Evolutionary conservation across 2,329 filamentous ascomycete genomes (phyloP), one percentile per base, ranked within the genome.

Genomic region (Chalaropsis ovoidea): DNA sequence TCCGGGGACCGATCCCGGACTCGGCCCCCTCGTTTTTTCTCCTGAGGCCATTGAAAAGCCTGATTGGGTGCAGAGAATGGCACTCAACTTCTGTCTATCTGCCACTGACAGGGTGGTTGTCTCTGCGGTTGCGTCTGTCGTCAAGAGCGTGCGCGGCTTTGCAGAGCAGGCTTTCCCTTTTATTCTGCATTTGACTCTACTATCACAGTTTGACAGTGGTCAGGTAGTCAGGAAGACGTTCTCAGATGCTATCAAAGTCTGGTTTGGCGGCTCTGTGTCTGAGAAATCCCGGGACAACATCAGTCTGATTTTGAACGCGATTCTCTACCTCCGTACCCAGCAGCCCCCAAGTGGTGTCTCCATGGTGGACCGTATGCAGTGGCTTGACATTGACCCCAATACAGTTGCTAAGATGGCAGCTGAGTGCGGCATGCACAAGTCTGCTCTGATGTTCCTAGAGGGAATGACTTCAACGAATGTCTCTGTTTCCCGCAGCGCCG

Each of bases 251-350:
- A 80, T 89, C 67, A 83, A 80, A 43, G 75, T 77, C 10, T 90
- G 87, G 80, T 58, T 58, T 17, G 24, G 13, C 10, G 24, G 17
- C 6, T 35, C 54, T 31, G 54, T 58, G 27, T 58, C 54, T 35
- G 10, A 58, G 24, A 19, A 58, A 10, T 82, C 97, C 43, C 69
- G 83, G 86, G 3, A 79, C 97, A 42, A 77, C 97, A 2, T 99
- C 96, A 85, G 85, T 68, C 80, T 94, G 43, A 77, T 96, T 0
- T 81, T 97, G 47, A 87, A 90, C 69, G 83, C 86, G 2, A 79
- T 99, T 39, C 77, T 99, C 2, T 99, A 97, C 72, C 80, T 99
- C n/a, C 85, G 91, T 45, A 90, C 87, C 2, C 92, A 95, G 72
- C 80, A 82, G 35, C 76, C 87, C 15, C 88, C 89, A 0, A 82